Base-by-base conservation (phyloP, 2,329 filamentous ascomycete genomes). In the Sordariomycetes sp. region DNA sequence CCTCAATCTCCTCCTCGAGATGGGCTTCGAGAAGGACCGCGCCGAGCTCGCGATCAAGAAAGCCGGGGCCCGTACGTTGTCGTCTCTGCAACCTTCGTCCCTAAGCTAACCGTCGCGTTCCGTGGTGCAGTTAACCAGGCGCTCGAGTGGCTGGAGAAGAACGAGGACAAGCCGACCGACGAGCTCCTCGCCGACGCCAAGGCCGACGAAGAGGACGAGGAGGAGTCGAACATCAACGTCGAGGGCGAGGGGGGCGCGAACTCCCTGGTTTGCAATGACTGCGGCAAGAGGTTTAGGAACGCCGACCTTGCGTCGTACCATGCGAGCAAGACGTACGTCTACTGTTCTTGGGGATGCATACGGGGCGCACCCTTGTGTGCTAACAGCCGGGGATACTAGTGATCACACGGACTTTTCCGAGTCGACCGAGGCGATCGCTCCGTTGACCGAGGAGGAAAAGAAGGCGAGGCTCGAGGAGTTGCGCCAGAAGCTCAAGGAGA, bases 181-280 rank as follows among this genome's bases (percentile, higher is more conserved):
- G 86, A 95, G 59, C 85, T 97, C 60, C 80, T 88, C 61, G 64
- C 67, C 15, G 63, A 64, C 22, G 63, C 66, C 32, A 66, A 66
- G 10, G 64, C 63, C 15, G 70, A 69, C 3, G 77, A 76, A 32
- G 72, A 78, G 3, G 72, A 75, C 2, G 76, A 81, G 10, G 77
- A 76, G 2, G 76, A 61, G 15, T 76, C 78, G 36, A 76, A 86
- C 64, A 80, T 82, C 12, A 79, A 84, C 5, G 79, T 82, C n/a
- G 75, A 91, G 2, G 77, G 87, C 64, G 8, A n/a, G 12, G 81
- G 81, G 58, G 50, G 24, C 13, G 88, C 90, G 58, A 81, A 84
- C 65, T 95, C 90, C 54, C 82, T 97, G 57, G 80, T 95, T 55
- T 99, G 94, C 79, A 94, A 96, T 62, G 92, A 96, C 58, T 99